Evolutionary conservation across 2,329 filamentous ascomycete species (phyloP), one percentile per base, ranked within the genome.

Genomic region (Fonsecaea nubica): DNA sequence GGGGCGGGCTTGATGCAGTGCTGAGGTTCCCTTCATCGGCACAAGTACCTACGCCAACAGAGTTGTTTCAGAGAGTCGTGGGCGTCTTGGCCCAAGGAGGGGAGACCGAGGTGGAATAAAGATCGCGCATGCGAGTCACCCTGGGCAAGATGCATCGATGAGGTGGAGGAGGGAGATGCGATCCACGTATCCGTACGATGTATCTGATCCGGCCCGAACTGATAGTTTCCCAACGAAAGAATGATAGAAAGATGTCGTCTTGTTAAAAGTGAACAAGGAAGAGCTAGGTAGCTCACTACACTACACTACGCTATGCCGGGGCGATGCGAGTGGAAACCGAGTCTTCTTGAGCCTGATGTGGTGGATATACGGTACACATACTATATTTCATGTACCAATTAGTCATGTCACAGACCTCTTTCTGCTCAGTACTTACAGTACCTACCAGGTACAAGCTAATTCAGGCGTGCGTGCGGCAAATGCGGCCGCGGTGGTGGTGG

Each of bases 1-100:
- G 50, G 5, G 33, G 33, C 42, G 57, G 50, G 33, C 32, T 73
- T 9, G 63, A 70, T 32, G 54, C 59, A 1, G 67, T 69, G 6
- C 58, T 73, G 50, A 65, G 57, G 12, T 66, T 70, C 50, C 45
- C 63, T 13, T 65, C 65, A 3, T 65, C 68, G n/a, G 60, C 54
- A 12, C 60, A 64, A 36, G 67, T 62, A 15, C 70, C 71, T 4
- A 64, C 60, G 35, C 58, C 68, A 36, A 58, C 54, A 13, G 63
- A 70, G 25, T 55, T 73, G 62, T 73, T 73, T 58, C 64, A 71
- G 52, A 63, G 64, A 36, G 65, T 73, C 8, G 62, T 69, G 8
- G 53, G 62, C n/a, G 62, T 55, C 10, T 18, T 68, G 42, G 58
- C 45, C 10, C 45, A 32, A 15, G 58, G 42, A 7, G 21, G 15